These are phyloP conservation scores for Besnoitia besnoiti DNA, from an alignment of 169 alveolate genomes.

Conservation along the genomic window DNA sequence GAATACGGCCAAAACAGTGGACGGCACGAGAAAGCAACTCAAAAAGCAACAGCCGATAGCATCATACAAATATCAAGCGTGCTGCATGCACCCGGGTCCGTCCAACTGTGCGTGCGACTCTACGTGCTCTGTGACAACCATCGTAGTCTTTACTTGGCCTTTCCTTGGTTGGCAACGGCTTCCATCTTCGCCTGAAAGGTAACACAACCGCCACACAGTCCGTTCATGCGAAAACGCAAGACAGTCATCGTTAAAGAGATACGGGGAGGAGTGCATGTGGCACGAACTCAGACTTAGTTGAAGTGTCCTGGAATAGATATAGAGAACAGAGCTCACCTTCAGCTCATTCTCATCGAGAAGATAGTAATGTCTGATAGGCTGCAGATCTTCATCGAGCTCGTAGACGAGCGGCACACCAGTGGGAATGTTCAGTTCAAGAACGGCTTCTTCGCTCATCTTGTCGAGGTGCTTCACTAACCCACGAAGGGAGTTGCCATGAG, in stretches of 20 bases:
- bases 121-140: background rate
- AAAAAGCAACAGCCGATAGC: no score
- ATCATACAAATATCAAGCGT: no score
- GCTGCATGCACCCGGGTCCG: no score
- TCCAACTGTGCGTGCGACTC: background rate
- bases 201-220: background rate
- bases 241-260: background rate
- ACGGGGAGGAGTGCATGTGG: background rate
- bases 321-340: constrained; percentile 66
- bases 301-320: background rate
- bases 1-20: no score
- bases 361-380: constrained; percentile 91
- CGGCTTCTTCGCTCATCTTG: constrained; percentile 91
- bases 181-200: constrained; percentile 85
- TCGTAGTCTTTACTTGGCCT: constrained; percentile 80
- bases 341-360: constrained; percentile 91
- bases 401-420: constrained; percentile 97
- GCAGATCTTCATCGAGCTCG: constrained; percentile 92
- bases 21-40: no score
- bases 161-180: constrained; percentile 95
- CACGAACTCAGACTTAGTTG: background rate
- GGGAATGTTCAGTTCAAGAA: constrained; percentile 95
- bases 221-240: background rate
- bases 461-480: constrained; percentile 95
- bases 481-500: constrained; percentile 99